Evolutionary conservation across 2,329 filamentous ascomycete species (phyloP).

Genomic region (Beauveria medogensis): DNA sequence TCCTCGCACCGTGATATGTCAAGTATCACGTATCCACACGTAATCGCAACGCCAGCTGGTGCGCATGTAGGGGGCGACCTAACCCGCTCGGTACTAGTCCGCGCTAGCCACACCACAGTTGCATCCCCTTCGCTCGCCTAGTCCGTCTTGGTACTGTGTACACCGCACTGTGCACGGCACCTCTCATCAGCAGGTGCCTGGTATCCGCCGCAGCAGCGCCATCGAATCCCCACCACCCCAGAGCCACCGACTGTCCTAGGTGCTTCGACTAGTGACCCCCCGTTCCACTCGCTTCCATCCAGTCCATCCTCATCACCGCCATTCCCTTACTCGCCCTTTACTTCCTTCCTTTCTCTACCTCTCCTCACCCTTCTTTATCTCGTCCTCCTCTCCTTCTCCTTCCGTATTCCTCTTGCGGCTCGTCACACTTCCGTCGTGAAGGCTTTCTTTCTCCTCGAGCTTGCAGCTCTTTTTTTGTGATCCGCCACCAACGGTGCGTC

Average conservation of each 20-base stretch:
- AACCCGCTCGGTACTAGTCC: neutral
- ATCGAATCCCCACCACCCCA: slow-evolving; percentile 9
- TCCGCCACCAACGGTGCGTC: neutral
- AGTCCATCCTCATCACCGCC: slow-evolving; percentile 12
- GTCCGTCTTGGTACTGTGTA: neutral
- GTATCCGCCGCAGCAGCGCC: slow-evolving; percentile 10
- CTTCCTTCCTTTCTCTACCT: slow-evolving; percentile 10
- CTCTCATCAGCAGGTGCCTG: neutral
- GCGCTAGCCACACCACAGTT: neutral
- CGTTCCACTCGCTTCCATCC: slow-evolving; percentile 14
- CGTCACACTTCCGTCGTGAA: slow-evolving; percentile 8
- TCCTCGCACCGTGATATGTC: no score
- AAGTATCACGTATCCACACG: neutral
- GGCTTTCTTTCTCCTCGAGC: slow-evolving; percentile 11
- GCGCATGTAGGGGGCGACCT: neutral
- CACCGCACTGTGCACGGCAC: neutral
- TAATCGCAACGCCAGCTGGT: neutral
- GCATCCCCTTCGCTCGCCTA: neutral
- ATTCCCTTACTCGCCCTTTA: slow-evolving; percentile 10
- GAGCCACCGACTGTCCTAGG: slow-evolving; percentile 9
- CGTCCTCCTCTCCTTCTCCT: slow-evolving; percentile 11
- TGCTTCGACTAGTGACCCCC: slow-evolving; percentile 12
- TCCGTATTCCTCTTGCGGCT: slow-evolving; percentile 6
- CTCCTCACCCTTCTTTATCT: slow-evolving; percentile 13
- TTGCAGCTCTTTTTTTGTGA: slow-evolving; percentile 14